Evolutionary conservation across 148 eudicot genomes (phyloP).

Genomic region (Polygonum aviculare): DNA sequence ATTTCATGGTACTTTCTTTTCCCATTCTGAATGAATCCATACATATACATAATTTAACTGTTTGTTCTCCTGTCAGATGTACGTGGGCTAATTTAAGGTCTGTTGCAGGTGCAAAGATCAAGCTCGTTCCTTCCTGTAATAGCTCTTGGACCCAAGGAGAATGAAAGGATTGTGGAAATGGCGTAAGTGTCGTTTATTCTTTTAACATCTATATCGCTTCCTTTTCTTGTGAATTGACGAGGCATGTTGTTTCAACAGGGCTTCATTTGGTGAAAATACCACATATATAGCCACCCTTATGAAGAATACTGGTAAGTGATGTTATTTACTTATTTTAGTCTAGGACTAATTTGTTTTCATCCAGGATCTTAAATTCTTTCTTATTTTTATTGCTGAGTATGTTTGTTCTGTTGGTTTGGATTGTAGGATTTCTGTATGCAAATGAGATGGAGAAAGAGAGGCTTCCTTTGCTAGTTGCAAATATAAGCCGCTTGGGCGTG

Average conservation of each 20-base stretch:
- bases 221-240: not conserved
- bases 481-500: conserved; percentile 91
- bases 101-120: conserved; percentile 76
- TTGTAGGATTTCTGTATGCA: conserved; percentile 81
- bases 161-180: conserved; percentile 78
- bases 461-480: conserved; percentile 73
- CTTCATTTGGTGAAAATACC: conserved; percentile 98
- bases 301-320: conserved; percentile 73
- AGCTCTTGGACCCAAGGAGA: conserved; percentile 93
- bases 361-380: not conserved
- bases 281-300: conserved; percentile 83
- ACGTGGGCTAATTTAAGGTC: conserved; percentile 20
- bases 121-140: conserved; percentile 87
- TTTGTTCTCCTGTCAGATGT: conserved; percentile 51
- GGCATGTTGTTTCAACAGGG: conserved; percentile 35
- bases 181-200: conserved; percentile 45
- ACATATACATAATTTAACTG: conserved; percentile 8
- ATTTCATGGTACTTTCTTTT: conserved; percentile 67
- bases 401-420: not conserved
- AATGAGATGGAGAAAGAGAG: conserved; percentile 42
- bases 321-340: not conserved
- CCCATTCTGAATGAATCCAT: not conserved
- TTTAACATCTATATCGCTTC: not conserved
- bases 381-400: not conserved
- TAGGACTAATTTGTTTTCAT: not conserved